Conservation (phyloP, 768 basidiomycete species). For the Mycena capillaripes region DNA sequence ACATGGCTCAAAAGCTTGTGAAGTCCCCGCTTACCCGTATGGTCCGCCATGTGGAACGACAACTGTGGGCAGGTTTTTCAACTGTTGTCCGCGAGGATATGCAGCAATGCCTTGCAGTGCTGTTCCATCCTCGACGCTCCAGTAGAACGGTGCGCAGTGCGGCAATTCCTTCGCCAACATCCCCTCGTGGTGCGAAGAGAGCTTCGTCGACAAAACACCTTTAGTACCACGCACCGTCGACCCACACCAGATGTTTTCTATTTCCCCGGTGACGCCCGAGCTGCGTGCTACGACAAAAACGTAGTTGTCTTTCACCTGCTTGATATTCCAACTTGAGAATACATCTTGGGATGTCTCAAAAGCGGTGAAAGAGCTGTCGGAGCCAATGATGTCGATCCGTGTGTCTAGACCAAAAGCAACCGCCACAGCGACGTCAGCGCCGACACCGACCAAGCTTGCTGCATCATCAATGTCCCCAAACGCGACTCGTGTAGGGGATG, state of each 20-base stretch:
- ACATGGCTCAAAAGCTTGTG: not conserved
- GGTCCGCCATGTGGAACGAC: conserved; percentile 34
- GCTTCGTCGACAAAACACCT: conserved; percentile 22
- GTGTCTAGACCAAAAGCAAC: conserved; percentile 32
- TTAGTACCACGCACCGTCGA: conserved; percentile 6
- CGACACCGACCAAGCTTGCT: not conserved
- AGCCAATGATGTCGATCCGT: conserved; percentile 20
- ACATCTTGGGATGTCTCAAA: conserved; percentile 29
- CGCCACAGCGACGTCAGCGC: conserved; percentile 19
- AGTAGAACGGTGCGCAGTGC: conserved; percentile 30
- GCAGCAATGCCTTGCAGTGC: conserved; percentile 26
- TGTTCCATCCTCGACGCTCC: conserved; percentile 27
- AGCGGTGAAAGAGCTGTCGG: conserved; percentile 14
- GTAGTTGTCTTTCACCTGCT: conserved; percentile 19
- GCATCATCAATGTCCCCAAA: conserved; percentile 33
- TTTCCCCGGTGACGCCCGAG: conserved; percentile 32
- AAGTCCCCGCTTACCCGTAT: conserved; percentile 12
- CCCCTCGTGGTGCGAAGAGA: conserved; percentile 35
- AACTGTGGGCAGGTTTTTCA: conserved; percentile 21
- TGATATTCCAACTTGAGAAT: conserved; percentile 30
- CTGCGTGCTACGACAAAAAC: conserved; percentile 28
- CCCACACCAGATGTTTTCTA: conserved; percentile 31
- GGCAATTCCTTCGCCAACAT: conserved; percentile 25
- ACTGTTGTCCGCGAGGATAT: conserved; percentile 19
- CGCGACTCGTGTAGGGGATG: conserved; percentile 7